Evolutionary conservation across 75 land plant species (phyloP).

Genomic region (Cupressus sempervirens): DNA sequence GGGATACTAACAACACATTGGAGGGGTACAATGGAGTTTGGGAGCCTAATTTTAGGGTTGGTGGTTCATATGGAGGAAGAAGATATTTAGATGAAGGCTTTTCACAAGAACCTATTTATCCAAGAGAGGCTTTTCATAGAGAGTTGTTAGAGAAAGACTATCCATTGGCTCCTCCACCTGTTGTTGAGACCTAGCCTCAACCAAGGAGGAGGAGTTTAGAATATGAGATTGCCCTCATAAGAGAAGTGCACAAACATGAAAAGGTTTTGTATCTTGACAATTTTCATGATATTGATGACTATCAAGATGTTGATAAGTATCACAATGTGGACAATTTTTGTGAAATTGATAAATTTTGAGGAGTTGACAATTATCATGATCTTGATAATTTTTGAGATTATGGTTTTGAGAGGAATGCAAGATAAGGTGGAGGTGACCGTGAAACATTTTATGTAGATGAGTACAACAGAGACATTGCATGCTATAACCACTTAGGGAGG

Average conservation of each 20-base stretch:
- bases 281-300: conserved; percentile 41
- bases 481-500: conserved; percentile 50
- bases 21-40: conserved; percentile 71
- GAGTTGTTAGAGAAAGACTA: conserved; percentile 52
- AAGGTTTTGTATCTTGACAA: conserved; percentile 43
- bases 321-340: conserved; percentile 33
- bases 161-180: conserved; percentile 40
- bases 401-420: conserved; percentile 40
- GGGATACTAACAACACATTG: conserved; percentile 99
- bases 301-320: conserved; percentile 31
- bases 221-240: conserved; percentile 52
- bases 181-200: conserved; percentile 53
- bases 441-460: conserved; percentile 50
- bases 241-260: conserved; percentile 61
- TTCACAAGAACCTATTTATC: conserved; percentile 44
- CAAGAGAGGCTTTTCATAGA: conserved; percentile 41
- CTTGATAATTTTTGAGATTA: conserved; percentile 45
- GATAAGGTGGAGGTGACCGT: conserved; percentile 54
- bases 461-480: conserved; percentile 48
- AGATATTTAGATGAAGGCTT: conserved; percentile 59
- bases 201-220: conserved; percentile 59
- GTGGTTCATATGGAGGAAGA: conserved; percentile 76
- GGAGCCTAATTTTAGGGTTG: conserved; percentile 71
- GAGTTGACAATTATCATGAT: conserved; percentile 21
- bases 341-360: conserved; percentile 38